Percentiles rank a stretch among this genome's conserved stretches.
These are phyloP conservation scores for Tillandsia fasciculata DNA, from an alignment of 176 grass and related monocot genomes.

Conservation along the genomic window DNA sequence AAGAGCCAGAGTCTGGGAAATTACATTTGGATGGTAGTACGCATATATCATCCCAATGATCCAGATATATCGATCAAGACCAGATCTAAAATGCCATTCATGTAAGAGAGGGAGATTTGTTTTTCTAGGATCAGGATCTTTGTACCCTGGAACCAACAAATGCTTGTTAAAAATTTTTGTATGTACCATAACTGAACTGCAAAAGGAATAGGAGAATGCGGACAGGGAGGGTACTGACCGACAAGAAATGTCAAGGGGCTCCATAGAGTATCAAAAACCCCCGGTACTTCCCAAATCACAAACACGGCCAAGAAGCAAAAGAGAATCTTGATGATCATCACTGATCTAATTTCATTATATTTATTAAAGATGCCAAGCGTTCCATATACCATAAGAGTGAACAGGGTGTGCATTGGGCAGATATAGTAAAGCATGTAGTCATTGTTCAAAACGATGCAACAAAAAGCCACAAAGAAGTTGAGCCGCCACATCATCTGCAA, in stretches of 20 bases:
- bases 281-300: constrained; percentile 34
- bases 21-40: constrained; percentile 28
- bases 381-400: constrained; percentile 36
- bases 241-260: constrained; percentile 35
- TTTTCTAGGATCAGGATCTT: constrained; percentile 30
- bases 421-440: constrained; percentile 82
- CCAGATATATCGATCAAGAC: too few species aligned
- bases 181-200: not conserved
- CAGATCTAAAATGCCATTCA: constrained; percentile 42
- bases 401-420: constrained; percentile 70
- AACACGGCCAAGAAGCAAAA: constrained; percentile 29
- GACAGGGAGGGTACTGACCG: constrained; percentile 12
- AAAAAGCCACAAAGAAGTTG: constrained; percentile 35
- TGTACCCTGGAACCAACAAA: constrained; percentile 24
- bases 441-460: constrained; percentile 82
- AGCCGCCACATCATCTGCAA: constrained; percentile 88
- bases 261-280: constrained; percentile 33
- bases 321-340: constrained; percentile 28
- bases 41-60: constrained; percentile 40
- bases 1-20: constrained; percentile 1
- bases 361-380: constrained; percentile 34
- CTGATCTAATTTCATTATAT: constrained; percentile 32
- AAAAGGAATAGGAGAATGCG: not conserved
- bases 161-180: not conserved
- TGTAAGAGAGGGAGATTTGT: constrained; percentile 33